Percentiles rank a stretch among this genome's conserved stretches.
These are phyloP conservation scores for Azolla pinnata DNA, from an alignment of 75 land plant genomes.

Conservation along the genomic window DNA sequence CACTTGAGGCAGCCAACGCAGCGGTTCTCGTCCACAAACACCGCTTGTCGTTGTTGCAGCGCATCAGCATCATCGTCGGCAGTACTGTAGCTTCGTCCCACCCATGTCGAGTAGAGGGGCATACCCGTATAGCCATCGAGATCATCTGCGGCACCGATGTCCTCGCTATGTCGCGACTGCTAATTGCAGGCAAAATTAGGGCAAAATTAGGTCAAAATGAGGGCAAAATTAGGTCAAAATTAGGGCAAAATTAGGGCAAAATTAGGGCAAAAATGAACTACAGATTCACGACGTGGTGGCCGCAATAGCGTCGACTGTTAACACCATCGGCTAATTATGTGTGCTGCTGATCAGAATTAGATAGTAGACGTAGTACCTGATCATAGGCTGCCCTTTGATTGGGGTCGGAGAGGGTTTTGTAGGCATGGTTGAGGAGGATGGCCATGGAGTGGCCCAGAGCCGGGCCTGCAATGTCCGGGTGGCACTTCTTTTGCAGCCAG, in stretches of 20 bases:
- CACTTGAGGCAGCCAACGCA: slow-evolving; percentile 97
- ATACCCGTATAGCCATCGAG: slow-evolving; percentile 87
- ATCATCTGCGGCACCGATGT: no score
- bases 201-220: no score
- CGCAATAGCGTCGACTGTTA: no score
- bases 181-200: no score
- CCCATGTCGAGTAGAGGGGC: slow-evolving; percentile 82
- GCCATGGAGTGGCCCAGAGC: slow-evolving; percentile 95
- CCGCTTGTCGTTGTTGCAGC: slow-evolving; percentile 63
- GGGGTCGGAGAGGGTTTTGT: slow-evolving; percentile 68
- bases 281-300: no score
- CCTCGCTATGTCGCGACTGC: no score
- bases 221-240: no score
- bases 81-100: slow-evolving; percentile 56
- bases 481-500: slow-evolving; percentile 82
- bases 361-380: slow-evolving; percentile 35
- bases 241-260: no score
- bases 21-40: slow-evolving; percentile 83
- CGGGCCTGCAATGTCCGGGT: slow-evolving; percentile 89
- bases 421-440: slow-evolving; percentile 81
- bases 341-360: no score
- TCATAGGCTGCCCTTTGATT: slow-evolving; percentile 52
- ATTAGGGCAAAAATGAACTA: no score
- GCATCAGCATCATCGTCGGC: no score
- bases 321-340: no score